Evolutionary conservation across 768 basidiomycete species (phyloP).

Genomic region (Rickenella mellea): DNA sequence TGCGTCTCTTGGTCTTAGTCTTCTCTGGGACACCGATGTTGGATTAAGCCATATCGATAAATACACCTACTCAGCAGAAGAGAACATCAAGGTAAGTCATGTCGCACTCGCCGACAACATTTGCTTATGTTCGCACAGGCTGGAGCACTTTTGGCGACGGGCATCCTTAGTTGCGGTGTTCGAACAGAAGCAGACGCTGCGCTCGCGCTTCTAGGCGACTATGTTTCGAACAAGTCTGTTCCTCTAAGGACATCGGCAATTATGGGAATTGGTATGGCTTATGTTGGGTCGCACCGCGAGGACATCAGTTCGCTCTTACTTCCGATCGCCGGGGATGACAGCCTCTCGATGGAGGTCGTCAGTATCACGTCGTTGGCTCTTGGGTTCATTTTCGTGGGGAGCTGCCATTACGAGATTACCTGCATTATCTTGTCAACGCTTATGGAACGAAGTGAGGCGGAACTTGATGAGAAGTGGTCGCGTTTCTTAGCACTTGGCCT

Average conservation of each 20-base stretch:
- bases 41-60: slow-evolving; percentile 94
- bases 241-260: slow-evolving; percentile 82
- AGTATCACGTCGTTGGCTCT: slow-evolving; percentile 80
- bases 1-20: slow-evolving; percentile 84
- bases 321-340: slow-evolving; percentile 75
- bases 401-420: slow-evolving; percentile 88
- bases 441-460: slow-evolving; percentile 73
- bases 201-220: slow-evolving; percentile 81
- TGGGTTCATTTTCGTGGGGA: slow-evolving; percentile 93
- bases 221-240: slow-evolving; percentile 79
- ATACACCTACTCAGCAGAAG: slow-evolving; percentile 93
- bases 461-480: slow-evolving; percentile 89
- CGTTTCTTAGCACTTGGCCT: slow-evolving; percentile 85
- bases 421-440: slow-evolving; percentile 83
- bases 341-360: slow-evolving; percentile 79
- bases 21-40: slow-evolving; percentile 94
- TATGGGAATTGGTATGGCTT: slow-evolving; percentile 88
- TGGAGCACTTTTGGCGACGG: slow-evolving; percentile 90
- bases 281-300: slow-evolving; percentile 86
- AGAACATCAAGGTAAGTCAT: slow-evolving; percentile 74
- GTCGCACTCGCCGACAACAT: background rate
- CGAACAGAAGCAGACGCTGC: slow-evolving; percentile 92
- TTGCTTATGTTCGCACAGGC: slow-evolving; percentile 33
- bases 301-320: slow-evolving; percentile 74
- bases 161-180: slow-evolving; percentile 82